phyloP scores from a whole-genome alignment of 2,329 filamentous ascomycete species.

The Calonectria honghensis region DNA sequence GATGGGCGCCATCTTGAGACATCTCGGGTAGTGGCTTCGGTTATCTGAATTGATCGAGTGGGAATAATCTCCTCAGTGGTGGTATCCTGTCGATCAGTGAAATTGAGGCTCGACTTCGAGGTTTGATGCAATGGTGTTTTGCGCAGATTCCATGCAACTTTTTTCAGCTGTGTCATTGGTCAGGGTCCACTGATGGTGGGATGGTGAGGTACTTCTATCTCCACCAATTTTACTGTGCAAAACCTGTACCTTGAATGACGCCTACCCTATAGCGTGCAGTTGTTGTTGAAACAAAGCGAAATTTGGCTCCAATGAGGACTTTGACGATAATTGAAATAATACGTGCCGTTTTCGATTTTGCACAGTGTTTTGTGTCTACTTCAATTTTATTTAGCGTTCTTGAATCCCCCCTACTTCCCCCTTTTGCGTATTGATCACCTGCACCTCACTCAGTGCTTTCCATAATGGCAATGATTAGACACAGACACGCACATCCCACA shows the following conservation, averaged over 20 bases:
- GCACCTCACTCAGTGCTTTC: no score
- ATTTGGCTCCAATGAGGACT: background rate
- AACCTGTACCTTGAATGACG: background rate
- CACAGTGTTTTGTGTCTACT: background rate
- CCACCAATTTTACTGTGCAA: background rate
- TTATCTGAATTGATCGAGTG: conserved; percentile 21
- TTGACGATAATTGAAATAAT: background rate
- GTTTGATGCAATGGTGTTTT: conserved; percentile 11
- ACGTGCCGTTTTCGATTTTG: background rate
- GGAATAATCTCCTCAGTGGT: background rate
- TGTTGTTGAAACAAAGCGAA: background rate
- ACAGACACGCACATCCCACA: no score
- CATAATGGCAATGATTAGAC: no score
- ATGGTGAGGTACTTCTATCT: conserved; percentile 5
- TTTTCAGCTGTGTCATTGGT: conserved; percentile 28
- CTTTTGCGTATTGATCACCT: background rate
- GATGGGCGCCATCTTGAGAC: conserved; percentile 54
- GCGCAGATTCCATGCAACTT: conserved; percentile 30
- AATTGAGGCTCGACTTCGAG: conserved; percentile 13
- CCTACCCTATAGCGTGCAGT: background rate
- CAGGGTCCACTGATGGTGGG: background rate
- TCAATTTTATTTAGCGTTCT: background rate
- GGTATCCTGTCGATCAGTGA: conserved; percentile 24
- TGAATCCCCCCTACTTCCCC: background rate
- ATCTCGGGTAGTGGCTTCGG: conserved; percentile 45